Evolutionary conservation across 106 monocot species (phyloP).

Genomic region (Chionographis japonica): DNA sequence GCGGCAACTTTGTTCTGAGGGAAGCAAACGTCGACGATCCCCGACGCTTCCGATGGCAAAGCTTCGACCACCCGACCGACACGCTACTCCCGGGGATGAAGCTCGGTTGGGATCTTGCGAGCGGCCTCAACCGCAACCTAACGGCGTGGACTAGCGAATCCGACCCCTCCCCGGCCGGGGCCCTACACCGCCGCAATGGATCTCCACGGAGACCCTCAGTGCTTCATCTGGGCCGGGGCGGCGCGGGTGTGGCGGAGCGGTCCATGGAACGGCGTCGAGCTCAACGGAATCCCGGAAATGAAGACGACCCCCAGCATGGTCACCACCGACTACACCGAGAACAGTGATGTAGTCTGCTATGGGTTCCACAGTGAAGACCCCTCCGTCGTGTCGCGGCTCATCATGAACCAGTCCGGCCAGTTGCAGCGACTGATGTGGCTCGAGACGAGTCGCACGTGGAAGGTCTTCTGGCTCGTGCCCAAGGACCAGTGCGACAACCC

Average conservation of each 20-base stretch:
- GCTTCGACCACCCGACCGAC: constrained; percentile 63
- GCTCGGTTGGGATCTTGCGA: constrained; percentile 26
- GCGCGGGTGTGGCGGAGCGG: constrained; percentile 5
- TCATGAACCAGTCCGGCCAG: constrained; percentile 9
- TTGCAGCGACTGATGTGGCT: constrained; percentile 12
- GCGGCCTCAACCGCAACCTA: constrained; percentile 19
- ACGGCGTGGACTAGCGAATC: constrained; percentile 23
- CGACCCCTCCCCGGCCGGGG: constrained; percentile 40
- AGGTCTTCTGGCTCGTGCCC: constrained; percentile 14
- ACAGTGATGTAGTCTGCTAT: not conserved
- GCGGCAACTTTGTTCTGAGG: constrained; percentile 41
- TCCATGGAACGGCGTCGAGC: constrained; percentile 17
- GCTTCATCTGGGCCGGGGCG: not conserved
- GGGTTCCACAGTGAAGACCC: not conserved
- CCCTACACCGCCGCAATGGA: constrained; percentile 5
- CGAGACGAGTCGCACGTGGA: constrained; percentile 2
- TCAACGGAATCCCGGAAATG: constrained; percentile 18
- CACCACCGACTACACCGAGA: not conserved
- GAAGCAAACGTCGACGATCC: not conserved
- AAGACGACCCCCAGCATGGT: not conserved
- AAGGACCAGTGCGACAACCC: constrained; percentile 25
- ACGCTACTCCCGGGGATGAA: constrained; percentile 58
- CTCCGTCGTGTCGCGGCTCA: not conserved
- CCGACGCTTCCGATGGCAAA: constrained; percentile 33
- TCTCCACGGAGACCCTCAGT: not conserved